A percentile compares a stretch with the other conserved stretches of the same genome.
These are phyloP conservation scores for Starmerella apicola DNA, from an alignment of 805 yeast genomes.

Conservation along the genomic window DNA sequence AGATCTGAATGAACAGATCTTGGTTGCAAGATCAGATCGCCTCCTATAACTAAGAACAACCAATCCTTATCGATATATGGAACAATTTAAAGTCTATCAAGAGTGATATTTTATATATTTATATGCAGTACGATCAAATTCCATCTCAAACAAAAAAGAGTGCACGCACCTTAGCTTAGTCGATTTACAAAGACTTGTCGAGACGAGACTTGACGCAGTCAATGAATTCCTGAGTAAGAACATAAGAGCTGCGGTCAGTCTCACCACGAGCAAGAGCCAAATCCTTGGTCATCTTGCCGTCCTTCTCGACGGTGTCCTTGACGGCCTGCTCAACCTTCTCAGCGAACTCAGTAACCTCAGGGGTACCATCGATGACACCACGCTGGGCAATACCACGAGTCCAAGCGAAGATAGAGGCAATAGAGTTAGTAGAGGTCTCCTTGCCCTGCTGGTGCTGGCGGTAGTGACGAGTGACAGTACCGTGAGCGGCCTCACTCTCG, in stretches of 20 bases:
- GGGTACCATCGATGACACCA: conserved; percentile 77
- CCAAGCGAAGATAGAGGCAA: conserved; percentile 97
- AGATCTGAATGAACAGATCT: no score
- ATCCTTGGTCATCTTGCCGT: conserved; percentile 91
- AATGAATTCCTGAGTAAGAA: conserved; percentile 84
- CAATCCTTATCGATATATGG: no score
- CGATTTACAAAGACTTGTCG: conserved; percentile 19
- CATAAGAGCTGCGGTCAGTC: conserved; percentile 70
- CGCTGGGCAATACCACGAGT: conserved; percentile 86
- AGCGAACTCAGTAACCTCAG: conserved; percentile 74
- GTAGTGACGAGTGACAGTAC: conserved; percentile 94
- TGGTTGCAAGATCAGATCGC: no score
- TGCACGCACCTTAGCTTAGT: no score
- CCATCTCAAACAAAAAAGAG: no score
- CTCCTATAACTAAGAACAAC: no score
- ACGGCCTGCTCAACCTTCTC: conserved; percentile 70
- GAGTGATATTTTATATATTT: no score
- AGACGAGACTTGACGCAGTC: conserved; percentile 67
- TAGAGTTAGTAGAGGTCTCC: conserved; percentile 93
- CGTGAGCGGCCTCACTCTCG: conserved; percentile 98
- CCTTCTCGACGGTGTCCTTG: conserved; percentile 69
- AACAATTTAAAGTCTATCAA: no score
- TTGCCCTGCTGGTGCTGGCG: conserved; percentile 94
- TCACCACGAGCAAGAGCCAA: conserved; percentile 81
- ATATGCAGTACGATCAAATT: no score